Evolutionary conservation across 2,329 filamentous ascomycete genomes (phyloP).

Genomic region (Penicillium sp.): DNA sequence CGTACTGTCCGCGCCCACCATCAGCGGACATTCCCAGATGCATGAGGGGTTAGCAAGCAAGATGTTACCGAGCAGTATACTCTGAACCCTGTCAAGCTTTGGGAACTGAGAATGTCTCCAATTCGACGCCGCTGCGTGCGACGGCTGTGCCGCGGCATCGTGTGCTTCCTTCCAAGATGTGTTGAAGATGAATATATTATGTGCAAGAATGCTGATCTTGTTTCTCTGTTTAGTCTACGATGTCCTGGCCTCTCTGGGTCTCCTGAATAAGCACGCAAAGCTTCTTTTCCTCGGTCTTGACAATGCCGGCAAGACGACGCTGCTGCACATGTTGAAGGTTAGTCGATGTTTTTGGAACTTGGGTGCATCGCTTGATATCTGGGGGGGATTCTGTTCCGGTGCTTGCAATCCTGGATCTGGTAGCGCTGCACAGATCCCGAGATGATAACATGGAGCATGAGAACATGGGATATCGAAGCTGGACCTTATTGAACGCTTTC

Average conservation of each 20-base stretch:
- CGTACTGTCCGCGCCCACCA: not conserved
- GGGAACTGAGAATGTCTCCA: not conserved
- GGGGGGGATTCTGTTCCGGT: too few relatives aligned
- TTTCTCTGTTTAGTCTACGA: constrained; percentile 68
- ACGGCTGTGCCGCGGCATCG: constrained; percentile 11
- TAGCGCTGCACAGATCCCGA: not conserved
- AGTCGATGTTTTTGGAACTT: constrained; percentile 29
- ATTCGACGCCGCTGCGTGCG: not conserved
- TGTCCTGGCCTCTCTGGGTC: constrained; percentile 77
- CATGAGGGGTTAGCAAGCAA: not conserved
- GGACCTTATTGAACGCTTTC: not conserved
- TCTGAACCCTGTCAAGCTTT: not conserved
- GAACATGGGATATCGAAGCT: not conserved
- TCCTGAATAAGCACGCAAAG: constrained; percentile 95
- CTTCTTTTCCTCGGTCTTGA: constrained; percentile 89
- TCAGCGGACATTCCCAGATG: not conserved
- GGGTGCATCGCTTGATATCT: not conserved
- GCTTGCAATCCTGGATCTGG: not conserved
- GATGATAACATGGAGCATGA: not conserved
- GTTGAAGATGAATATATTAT: not conserved
- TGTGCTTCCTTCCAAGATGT: constrained; percentile 12
- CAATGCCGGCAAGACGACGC: constrained; percentile 90
- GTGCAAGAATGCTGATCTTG: constrained; percentile 10
- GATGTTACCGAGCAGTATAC: not conserved
- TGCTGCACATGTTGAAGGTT: constrained; percentile 94